phyloP scores from a whole-genome alignment of 257 asterid species.

The Gardenia jasminoides region DNA sequence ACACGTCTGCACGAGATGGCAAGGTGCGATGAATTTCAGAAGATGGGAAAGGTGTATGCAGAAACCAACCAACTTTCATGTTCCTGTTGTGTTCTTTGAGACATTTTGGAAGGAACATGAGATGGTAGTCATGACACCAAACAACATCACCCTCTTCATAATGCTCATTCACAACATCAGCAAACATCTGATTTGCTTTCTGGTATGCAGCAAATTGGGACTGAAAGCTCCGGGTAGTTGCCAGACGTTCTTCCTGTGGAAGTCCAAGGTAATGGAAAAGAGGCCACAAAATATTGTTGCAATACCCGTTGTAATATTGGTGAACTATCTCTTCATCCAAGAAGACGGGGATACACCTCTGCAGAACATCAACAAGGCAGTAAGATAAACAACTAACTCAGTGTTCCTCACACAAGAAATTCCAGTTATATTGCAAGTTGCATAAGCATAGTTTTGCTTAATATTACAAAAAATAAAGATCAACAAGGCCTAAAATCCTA shows the following conservation, averaged over 20 bases:
- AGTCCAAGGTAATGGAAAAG: conserved; percentile 91
- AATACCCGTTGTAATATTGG: conserved; percentile 92
- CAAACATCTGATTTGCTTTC: conserved; percentile 91
- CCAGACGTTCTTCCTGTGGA: conserved; percentile 93
- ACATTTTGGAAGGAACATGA: conserved; percentile 88
- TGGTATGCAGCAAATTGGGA: conserved; percentile 85
- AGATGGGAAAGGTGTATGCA: conserved; percentile 95
- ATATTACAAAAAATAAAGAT: not conserved
- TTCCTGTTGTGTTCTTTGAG: conserved; percentile 65
- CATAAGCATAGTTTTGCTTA: not conserved
- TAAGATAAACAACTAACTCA: not conserved
- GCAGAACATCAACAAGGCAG: conserved; percentile 22
- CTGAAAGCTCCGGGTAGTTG: conserved; percentile 90
- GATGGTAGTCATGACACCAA: conserved; percentile 97
- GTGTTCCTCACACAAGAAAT: not conserved
- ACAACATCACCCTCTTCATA: conserved; percentile 90
- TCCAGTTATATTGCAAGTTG: not conserved
- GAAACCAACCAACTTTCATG: conserved; percentile 97
- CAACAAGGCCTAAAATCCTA: not conserved
- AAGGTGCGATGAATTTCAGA: conserved; percentile 92
- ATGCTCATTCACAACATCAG: conserved; percentile 76
- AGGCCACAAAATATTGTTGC: conserved; percentile 94
- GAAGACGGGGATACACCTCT: conserved; percentile 94
- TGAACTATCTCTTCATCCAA: conserved; percentile 89
- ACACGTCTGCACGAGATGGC: conserved; percentile 87